These are phyloP conservation scores for Musa troglodytarum DNA, from an alignment of 176 grass and related monocot species.

Conservation along the genomic window DNA sequence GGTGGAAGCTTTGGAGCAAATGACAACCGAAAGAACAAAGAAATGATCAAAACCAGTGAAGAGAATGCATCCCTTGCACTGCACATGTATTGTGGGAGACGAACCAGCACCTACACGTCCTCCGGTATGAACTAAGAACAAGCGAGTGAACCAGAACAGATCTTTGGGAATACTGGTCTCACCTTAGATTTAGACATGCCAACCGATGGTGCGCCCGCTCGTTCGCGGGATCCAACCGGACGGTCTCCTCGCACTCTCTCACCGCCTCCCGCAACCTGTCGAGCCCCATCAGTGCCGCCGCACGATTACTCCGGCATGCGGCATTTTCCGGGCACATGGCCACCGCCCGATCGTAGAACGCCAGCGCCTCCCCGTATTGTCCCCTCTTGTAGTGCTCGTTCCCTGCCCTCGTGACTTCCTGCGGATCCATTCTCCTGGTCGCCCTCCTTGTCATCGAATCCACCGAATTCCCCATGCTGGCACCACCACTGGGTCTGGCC, in stretches of 20 bases:
- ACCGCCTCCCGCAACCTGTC: constrained; percentile 39
- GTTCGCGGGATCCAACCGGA: constrained; percentile 43
- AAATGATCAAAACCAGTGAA: too few relatives aligned
- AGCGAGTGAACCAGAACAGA: neutral
- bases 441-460: constrained; percentile 16
- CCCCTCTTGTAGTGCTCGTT: constrained; percentile 64
- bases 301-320: constrained; percentile 47
- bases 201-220: constrained; percentile 43
- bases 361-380: constrained; percentile 41
- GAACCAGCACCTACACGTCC: neutral
- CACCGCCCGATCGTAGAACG: constrained; percentile 46
- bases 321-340: constrained; percentile 45
- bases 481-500: constrained; percentile 20
- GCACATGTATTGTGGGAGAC: neutral
- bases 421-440: constrained; percentile 7
- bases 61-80: too few relatives aligned
- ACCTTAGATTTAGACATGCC: constrained; percentile 44
- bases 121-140: neutral
- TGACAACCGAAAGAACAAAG: too few relatives aligned
- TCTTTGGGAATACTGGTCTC: neutral
- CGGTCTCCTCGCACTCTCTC: constrained; percentile 49
- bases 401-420: constrained; percentile 39
- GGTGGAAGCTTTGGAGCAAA: too few relatives aligned
- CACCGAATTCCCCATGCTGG: constrained; percentile 18
- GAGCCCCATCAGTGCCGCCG: constrained; percentile 48